Base-by-base conservation (phyloP, 495 filamentous ascomycete genomes). In the Terfezia claveryi region DNA sequence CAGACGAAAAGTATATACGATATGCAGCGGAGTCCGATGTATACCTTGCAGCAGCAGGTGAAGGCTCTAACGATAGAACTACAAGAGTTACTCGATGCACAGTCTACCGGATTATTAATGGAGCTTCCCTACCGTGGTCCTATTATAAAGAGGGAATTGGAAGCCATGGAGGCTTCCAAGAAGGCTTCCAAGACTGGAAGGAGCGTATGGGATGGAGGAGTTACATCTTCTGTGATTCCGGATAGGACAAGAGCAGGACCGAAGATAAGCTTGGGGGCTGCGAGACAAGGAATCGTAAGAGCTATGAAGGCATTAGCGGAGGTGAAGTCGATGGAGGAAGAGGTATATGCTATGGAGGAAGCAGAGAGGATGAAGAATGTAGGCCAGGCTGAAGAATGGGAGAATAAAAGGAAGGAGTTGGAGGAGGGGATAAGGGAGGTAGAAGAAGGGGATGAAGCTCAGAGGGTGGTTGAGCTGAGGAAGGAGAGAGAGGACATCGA, bases 71-170 rank as follows among this genome's bases (percentile, higher is more conserved):
- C 94, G 57, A 72, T 72, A 38, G 79, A 87, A 50, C 73, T 96
- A 5, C 89, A 96, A 66, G 64, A 70, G 27, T 68, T 94, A 5
- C 76, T 96, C 32, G 87, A 96, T 69, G 82, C 83, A 0, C 89
- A 96, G 68, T 80, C 81, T 50, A 76, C 80, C 38, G 85, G 85
- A 27, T 72, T 94, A 38, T 65, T 80, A 3, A 68, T 73, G 54
- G 77, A 77, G 20, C n/a, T 2, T 10, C 68, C 11, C 53, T 38
- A 57, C 10, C 57, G 56, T 8, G 58, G 51, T 58, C 60, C 57
- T 23, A 63, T 53, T 63, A 70, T 37, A 67, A 70, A 37, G 70
- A 72, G 10, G 37, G 17, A 14, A 20, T 37, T n/a, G 14, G 10
- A 37, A 36, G 16, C n/a, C 49, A 51, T 32, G 27, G 17, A 46